phyloP scores from a whole-genome alignment of 2,329 filamentous ascomycete genomes.

The Arthrobotrys iridis region DNA sequence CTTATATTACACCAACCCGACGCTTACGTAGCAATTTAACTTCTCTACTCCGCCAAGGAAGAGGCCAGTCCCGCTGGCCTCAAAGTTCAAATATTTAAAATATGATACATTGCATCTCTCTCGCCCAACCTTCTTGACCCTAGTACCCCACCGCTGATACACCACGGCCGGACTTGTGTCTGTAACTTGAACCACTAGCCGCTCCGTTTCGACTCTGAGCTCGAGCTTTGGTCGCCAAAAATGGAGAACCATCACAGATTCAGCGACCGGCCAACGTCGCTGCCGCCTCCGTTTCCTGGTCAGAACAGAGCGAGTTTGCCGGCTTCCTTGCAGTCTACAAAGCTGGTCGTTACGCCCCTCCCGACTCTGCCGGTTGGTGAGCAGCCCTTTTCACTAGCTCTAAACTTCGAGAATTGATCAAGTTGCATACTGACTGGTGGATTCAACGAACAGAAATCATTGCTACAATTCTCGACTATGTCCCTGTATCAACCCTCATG shows the following conservation, averaged over 20 bases:
- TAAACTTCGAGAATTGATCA: too few species aligned
- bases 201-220: conserved; percentile 3
- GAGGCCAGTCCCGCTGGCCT: conserved; percentile 12
- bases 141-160: background rate
- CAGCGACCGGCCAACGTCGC: conserved; percentile 28
- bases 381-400: background rate
- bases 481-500: conserved; percentile 84
- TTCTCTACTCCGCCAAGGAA: background rate
- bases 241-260: conserved; percentile 28
- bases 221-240: background rate
- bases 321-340: conserved; percentile 37
- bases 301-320: conserved; percentile 36
- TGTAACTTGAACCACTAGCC: background rate
- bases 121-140: background rate
- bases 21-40: conserved; percentile 12
- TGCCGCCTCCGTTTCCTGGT: conserved; percentile 49
- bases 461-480: conserved; percentile 85
- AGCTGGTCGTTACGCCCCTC: conserved; percentile 37
- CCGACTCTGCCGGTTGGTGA: conserved; percentile 39
- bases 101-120: conserved; percentile 5
- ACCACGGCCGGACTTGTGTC: background rate
- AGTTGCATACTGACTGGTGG: background rate
- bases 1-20: background rate
- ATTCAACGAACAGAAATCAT: conserved; percentile 75
- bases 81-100: background rate